Conservation (phyloP, 306 rosid genomes). For the Quercus wislizeni region DNA sequence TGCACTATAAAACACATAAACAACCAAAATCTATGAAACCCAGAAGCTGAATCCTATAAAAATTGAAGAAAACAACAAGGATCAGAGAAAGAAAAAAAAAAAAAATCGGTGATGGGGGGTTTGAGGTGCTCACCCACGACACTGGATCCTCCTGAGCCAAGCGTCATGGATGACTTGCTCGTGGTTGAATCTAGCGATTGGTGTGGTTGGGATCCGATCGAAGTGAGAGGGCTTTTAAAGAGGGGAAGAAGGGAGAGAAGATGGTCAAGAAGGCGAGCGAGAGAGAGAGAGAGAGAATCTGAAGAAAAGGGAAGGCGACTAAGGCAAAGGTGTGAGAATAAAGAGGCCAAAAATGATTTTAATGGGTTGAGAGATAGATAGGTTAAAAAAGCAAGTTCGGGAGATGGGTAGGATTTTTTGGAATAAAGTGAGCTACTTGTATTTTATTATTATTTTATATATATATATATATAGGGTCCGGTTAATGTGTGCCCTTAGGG, state of each 20-base stretch:
- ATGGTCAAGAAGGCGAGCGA: slow-evolving; percentile 6
- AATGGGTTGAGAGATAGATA: slow-evolving; percentile 10
- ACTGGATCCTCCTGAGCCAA: slow-evolving; percentile 96
- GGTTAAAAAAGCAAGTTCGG: background rate
- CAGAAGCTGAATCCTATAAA: background rate
- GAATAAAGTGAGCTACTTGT: background rate
- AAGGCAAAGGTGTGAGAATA: slow-evolving; percentile 37
- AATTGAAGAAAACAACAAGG: background rate
- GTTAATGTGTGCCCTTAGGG: too few relatives aligned
- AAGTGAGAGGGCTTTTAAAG: slow-evolving; percentile 22
- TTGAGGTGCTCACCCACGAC: slow-evolving; percentile 75
- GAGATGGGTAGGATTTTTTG: slow-evolving; percentile 3
- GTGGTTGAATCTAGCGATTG: slow-evolving; percentile 10
- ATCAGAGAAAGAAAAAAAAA: background rate
- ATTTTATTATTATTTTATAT: background rate
- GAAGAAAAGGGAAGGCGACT: slow-evolving; percentile 31
- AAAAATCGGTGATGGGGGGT: background rate
- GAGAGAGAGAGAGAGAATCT: background rate
- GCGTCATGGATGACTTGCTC: slow-evolving; percentile 76
- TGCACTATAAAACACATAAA: slow-evolving; percentile 22
- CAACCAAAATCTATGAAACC: slow-evolving; percentile 4
- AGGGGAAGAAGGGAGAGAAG: slow-evolving; percentile 7
- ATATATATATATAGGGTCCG: too few relatives aligned
- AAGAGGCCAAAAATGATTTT: slow-evolving; percentile 14
- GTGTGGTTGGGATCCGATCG: slow-evolving; percentile 58